phyloP scores from a whole-genome alignment of 2,329 filamentous ascomycete genomes.

The Phyllosticta paracitricarpa region DNA sequence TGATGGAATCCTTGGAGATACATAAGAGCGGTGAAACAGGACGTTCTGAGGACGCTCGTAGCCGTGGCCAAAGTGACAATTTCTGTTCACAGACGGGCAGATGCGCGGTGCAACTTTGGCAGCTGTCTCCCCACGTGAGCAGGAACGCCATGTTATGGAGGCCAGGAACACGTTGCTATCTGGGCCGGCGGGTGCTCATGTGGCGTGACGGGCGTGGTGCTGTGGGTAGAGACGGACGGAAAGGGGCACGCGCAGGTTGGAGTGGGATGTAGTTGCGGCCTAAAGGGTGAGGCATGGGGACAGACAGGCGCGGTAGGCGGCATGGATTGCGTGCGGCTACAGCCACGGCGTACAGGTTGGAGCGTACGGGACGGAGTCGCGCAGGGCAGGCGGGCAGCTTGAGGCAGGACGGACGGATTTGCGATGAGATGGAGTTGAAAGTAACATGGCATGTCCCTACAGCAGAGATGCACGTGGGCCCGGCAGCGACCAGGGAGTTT shows the following conservation, averaged over 20 bases:
- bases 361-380: background rate
- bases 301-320: background rate
- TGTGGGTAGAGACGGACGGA: background rate
- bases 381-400: background rate
- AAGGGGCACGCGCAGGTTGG: background rate
- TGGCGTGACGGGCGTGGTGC: background rate
- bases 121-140: background rate
- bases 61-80: background rate
- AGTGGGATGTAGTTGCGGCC: background rate
- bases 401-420: background rate
- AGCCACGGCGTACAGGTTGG: background rate
- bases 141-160: background rate
- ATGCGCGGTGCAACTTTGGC: background rate
- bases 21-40: background rate
- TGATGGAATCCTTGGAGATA: background rate
- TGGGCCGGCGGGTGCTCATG: background rate
- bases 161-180: slow-evolving; percentile 7
- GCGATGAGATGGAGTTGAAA: background rate
- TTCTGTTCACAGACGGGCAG: background rate
- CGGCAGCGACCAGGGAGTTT: background rate
- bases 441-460: background rate
- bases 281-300: background rate
- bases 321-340: background rate
- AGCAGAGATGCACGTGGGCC: background rate
- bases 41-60: background rate